These are phyloP conservation scores for Avena eriantha DNA, from an alignment of 176 grass and related monocot species.

Conservation along the genomic window DNA sequence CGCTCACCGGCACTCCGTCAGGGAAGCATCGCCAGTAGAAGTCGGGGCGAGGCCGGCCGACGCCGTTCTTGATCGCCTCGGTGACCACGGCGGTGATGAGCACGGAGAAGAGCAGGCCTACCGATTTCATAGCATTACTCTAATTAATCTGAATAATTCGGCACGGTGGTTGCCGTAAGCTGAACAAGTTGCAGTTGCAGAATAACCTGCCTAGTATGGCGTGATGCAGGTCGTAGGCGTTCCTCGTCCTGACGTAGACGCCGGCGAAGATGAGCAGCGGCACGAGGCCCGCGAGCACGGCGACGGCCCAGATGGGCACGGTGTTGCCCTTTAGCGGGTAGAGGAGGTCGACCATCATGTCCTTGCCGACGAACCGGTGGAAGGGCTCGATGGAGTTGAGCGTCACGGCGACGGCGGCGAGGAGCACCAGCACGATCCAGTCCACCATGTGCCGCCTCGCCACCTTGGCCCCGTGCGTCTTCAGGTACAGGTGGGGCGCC, in stretches of 20 bases:
- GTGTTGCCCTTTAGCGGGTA: constrained; percentile 81
- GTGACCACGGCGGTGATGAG: constrained; percentile 51
- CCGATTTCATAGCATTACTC: too few relatives aligned
- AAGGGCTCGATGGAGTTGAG: constrained; percentile 76
- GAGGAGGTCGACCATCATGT: constrained; percentile 65
- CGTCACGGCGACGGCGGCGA: constrained; percentile 40
- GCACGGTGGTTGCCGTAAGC: too few relatives aligned
- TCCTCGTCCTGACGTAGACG: constrained; percentile 52
- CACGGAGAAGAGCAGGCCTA: constrained; percentile 49
- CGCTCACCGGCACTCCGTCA: constrained; percentile 43
- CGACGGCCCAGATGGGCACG: constrained; percentile 79
- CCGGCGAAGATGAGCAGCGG: constrained; percentile 48
- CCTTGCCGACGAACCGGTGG: constrained; percentile 75
- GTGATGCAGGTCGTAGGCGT: constrained; percentile 61
- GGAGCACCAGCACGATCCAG: constrained; percentile 63
- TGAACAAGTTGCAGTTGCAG: too few relatives aligned
- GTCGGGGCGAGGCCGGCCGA: constrained; percentile 51
- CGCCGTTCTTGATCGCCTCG: constrained; percentile 58
- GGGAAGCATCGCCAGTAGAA: constrained; percentile 63
- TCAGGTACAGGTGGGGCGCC: constrained; percentile 27
- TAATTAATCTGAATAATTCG: too few relatives aligned
- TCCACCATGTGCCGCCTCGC: constrained; percentile 54
- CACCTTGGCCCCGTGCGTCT: constrained; percentile 48
- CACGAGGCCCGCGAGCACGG: constrained; percentile 40
- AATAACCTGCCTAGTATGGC: constrained; percentile 61